A percentile compares a stretch with the other conserved stretches of the same genome.
phyloP scores from a whole-genome alignment of 768 basidiomycete genomes.

The Dioszegia crocea region DNA sequence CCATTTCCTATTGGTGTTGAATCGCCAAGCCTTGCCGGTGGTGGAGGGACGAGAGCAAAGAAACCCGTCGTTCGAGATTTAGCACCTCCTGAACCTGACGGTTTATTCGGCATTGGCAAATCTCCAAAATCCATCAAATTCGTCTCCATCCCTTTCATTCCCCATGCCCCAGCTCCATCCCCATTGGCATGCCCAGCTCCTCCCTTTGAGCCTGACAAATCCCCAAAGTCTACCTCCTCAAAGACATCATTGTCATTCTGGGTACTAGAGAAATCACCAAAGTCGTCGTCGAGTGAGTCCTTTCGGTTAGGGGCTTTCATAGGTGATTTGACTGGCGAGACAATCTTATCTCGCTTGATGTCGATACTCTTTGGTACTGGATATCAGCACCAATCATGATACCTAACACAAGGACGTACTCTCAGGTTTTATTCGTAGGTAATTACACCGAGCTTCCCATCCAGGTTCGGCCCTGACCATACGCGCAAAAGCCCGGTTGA shows the following conservation, averaged over 20 bases:
- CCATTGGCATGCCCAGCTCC: background rate
- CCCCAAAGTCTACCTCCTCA: constrained; percentile 51
- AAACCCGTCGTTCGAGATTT: constrained; percentile 43
- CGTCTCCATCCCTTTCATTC: constrained; percentile 15
- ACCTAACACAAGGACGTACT: background rate
- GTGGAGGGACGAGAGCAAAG: constrained; percentile 42
- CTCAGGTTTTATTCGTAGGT: constrained; percentile 51
- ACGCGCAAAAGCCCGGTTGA: constrained; percentile 61
- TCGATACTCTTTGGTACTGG: constrained; percentile 1
- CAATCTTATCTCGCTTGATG: constrained; percentile 50
- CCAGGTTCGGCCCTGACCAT: constrained; percentile 67
- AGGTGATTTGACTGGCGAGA: constrained; percentile 57
- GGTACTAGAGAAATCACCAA: constrained; percentile 71
- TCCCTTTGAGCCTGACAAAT: constrained; percentile 18
- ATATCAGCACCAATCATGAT: background rate
- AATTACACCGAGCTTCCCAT: constrained; percentile 72
- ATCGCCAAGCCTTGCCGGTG: background rate
- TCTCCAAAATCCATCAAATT: constrained; percentile 50
- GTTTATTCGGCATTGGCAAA: constrained; percentile 44
- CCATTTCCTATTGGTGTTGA: background rate
- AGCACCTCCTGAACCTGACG: constrained; percentile 14
- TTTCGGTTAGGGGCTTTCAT: constrained; percentile 58
- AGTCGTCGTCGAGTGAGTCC: constrained; percentile 66
- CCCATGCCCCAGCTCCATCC: constrained; percentile 4
- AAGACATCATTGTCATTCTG: constrained; percentile 43